Conservation (phyloP, 768 basidiomycete species). For the Suillus luteus region DNA sequence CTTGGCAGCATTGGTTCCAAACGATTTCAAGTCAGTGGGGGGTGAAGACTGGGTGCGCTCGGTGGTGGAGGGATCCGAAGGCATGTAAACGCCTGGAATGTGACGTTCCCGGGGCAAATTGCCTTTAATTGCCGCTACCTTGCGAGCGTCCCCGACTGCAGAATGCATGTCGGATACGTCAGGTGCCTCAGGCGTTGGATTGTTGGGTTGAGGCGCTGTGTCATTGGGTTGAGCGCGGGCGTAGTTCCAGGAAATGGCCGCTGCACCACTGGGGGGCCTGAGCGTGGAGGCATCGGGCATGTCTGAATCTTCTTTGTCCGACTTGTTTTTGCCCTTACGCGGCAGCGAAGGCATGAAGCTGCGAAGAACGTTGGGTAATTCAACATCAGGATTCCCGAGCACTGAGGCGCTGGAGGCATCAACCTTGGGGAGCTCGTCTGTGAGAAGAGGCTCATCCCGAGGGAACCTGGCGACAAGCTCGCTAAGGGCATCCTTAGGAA, state of each 20-base stretch:
- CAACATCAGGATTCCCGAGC: neutral
- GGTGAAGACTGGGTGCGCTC: neutral
- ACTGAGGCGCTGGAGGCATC: neutral
- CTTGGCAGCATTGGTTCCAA: neutral
- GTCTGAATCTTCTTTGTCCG: neutral
- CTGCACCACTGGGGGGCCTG: neutral
- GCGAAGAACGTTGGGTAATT: neutral
- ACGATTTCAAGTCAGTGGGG: neutral
- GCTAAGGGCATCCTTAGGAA: neutral
- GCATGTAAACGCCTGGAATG: neutral
- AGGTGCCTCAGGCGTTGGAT: neutral
- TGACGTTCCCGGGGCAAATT: neutral
- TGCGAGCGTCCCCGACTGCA: neutral
- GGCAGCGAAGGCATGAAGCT: neutral
- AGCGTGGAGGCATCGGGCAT: neutral
- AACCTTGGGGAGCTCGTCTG: neutral
- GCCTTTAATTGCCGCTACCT: neutral
- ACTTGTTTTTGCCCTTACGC: neutral
- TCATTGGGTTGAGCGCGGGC: neutral
- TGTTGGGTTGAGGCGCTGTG: neutral
- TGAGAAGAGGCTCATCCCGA: neutral
- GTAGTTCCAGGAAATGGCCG: neutral
- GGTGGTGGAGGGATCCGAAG: neutral
- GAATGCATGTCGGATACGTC: neutral
- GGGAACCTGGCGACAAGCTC: neutral